Evolutionary conservation across 1,139 yeast genomes (phyloP).

Genomic region (Debaryomyces coudertii): DNA sequence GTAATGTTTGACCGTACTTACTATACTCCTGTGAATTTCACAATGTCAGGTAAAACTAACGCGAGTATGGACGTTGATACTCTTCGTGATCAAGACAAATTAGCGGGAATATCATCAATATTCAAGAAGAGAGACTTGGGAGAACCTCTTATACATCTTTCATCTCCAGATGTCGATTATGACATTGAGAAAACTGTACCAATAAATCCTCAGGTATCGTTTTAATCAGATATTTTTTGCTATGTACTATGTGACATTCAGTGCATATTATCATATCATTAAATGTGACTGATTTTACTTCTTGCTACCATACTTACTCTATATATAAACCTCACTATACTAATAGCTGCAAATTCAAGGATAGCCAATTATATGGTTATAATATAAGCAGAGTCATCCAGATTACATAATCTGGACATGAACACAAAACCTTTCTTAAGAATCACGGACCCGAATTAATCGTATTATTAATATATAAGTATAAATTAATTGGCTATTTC

Average conservation of each 20-base stretch:
- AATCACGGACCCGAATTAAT: constrained; percentile 1
- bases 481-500: too few species aligned
- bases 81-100: neutral
- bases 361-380: constrained; percentile 1
- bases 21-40: constrained; percentile 29
- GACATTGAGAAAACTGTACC: constrained; percentile 1
- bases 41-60: constrained; percentile 33
- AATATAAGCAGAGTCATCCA: constrained; percentile 1
- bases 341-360: neutral
- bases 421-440: constrained; percentile 1
- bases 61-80: constrained; percentile 2
- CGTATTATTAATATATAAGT: neutral
- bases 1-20: constrained; percentile 13
- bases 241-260: too few species aligned
- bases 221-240: too few species aligned
- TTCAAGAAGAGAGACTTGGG: constrained; percentile 1
- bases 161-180: neutral
- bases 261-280: too few species aligned
- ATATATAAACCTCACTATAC: neutral
- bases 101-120: neutral
- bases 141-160: neutral
- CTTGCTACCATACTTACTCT: neutral
- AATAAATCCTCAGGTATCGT: neutral
- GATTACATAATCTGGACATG: constrained; percentile 3
- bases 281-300: too few species aligned